These are phyloP conservation scores for Chalaropsis thielavioides DNA, from an alignment of 2,329 filamentous ascomycete genomes.

Conservation along the genomic window DNA sequence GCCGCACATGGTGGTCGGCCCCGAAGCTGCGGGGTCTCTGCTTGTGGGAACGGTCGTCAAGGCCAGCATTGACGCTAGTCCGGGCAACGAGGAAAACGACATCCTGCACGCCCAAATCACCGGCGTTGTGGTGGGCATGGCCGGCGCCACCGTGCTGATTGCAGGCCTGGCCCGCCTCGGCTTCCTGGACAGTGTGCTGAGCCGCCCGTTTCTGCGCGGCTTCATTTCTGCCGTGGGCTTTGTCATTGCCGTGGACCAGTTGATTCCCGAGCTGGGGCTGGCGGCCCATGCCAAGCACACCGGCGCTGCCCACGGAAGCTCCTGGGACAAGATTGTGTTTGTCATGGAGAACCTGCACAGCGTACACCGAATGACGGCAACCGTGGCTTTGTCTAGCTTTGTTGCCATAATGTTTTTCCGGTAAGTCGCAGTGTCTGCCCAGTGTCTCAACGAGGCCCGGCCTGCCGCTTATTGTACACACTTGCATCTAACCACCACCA, in stretches of 20 bases:
- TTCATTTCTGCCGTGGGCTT: slow-evolving; percentile 97
- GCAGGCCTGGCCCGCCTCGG: slow-evolving; percentile 75
- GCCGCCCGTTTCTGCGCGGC: slow-evolving; percentile 77
- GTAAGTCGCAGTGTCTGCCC: slow-evolving; percentile 32
- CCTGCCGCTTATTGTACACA: not conserved
- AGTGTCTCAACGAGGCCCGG: not conserved
- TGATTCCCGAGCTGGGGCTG: slow-evolving; percentile 80
- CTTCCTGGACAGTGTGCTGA: slow-evolving; percentile 88
- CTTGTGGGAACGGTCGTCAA: slow-evolving; percentile 79
- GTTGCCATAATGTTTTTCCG: slow-evolving; percentile 78
- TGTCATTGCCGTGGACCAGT: slow-evolving; percentile 88
- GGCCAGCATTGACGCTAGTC: slow-evolving; percentile 54
- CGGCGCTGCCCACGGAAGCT: slow-evolving; percentile 69
- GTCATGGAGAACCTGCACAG: slow-evolving; percentile 51
- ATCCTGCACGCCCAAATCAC: slow-evolving; percentile 65
- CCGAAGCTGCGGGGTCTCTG: slow-evolving; percentile 84
- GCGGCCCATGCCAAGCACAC: slow-evolving; percentile 46
- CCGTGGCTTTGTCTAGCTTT: slow-evolving; percentile 68
- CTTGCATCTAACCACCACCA: not conserved
- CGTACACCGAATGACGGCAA: slow-evolving; percentile 59
- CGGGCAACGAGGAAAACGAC: slow-evolving; percentile 47
- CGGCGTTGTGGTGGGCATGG: slow-evolving; percentile 75
- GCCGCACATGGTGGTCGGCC: slow-evolving; percentile 85
- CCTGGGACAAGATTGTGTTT: slow-evolving; percentile 72
- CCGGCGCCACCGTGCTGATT: slow-evolving; percentile 75